Percentiles rank a stretch among this genome's conserved stretches.
Evolutionary conservation across 805 yeast species (phyloP).

Genomic region (Pichia californica): DNA sequence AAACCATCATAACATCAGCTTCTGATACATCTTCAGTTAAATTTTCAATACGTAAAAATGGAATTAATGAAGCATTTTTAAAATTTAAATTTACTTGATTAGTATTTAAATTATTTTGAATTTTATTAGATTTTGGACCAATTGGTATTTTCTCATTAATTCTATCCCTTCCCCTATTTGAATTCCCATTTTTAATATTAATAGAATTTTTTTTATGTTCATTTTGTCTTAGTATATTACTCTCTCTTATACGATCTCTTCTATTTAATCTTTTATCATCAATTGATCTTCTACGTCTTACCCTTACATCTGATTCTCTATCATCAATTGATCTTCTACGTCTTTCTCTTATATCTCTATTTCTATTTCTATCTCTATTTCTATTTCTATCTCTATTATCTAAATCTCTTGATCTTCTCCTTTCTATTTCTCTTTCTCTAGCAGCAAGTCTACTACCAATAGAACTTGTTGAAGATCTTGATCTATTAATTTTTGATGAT

Average conservation of each 20-base stretch:
- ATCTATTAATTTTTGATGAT: no score
- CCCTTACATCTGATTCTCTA: background rate
- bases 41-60: slow-evolving; percentile 27
- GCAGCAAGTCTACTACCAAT: background rate
- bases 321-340: background rate
- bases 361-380: no score
- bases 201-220: no score
- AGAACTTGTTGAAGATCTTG: no score
- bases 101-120: background rate
- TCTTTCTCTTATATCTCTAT: background rate
- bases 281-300: background rate
- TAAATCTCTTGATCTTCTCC: no score
- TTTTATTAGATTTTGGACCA: background rate
- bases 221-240: no score
- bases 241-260: no score
- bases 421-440: background rate
- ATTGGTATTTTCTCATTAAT: background rate
- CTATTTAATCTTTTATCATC: no score
- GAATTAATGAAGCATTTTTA: slow-evolving; percentile 19
- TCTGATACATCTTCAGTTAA: slow-evolving; percentile 26
- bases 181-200: no score
- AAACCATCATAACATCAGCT: slow-evolving; percentile 23
- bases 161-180: no score
- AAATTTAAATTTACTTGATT: slow-evolving; percentile 12
- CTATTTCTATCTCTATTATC: no score